Conservation (phyloP, 2,329 filamentous ascomycete species). For the Calonectria pseudoreteaudii region DNA sequence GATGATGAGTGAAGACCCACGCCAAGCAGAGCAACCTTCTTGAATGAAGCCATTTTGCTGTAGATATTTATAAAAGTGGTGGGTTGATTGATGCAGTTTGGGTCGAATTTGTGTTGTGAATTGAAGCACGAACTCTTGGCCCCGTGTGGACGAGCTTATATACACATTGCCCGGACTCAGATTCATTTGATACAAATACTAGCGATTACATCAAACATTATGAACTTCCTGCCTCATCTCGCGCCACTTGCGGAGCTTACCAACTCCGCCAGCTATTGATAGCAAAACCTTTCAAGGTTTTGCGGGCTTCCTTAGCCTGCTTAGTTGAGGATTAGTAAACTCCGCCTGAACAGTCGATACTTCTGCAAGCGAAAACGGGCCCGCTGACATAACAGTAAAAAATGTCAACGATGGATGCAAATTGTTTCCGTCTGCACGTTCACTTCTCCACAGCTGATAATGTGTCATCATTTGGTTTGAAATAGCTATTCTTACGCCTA, state of each 20-base stretch:
- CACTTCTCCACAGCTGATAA: rapidly evolving
- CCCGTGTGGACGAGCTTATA: too few species aligned
- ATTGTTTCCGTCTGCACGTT: neutral
- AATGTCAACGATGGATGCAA: neutral
- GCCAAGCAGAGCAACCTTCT: neutral
- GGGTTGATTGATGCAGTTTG: neutral
- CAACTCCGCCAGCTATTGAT: neutral
- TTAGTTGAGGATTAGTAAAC: neutral
- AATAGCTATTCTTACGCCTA: too few species aligned
- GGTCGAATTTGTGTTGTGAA: neutral
- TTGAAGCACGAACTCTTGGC: too few species aligned
- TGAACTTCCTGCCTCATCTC: neutral
- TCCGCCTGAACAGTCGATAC: neutral
- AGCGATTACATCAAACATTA: neutral
- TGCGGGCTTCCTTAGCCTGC: neutral
- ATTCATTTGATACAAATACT: too few species aligned
- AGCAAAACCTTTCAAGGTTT: neutral
- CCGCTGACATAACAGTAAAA: neutral
- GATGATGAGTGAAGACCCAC: neutral
- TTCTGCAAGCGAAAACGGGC: neutral
- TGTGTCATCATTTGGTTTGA: neutral
- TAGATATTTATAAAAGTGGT: neutral
- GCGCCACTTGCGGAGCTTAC: neutral
- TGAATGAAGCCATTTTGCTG: neutral
- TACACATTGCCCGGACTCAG: too few species aligned